phyloP scores from a whole-genome alignment of 768 basidiomycete genomes.

The Tylopilus subfusipes region DNA sequence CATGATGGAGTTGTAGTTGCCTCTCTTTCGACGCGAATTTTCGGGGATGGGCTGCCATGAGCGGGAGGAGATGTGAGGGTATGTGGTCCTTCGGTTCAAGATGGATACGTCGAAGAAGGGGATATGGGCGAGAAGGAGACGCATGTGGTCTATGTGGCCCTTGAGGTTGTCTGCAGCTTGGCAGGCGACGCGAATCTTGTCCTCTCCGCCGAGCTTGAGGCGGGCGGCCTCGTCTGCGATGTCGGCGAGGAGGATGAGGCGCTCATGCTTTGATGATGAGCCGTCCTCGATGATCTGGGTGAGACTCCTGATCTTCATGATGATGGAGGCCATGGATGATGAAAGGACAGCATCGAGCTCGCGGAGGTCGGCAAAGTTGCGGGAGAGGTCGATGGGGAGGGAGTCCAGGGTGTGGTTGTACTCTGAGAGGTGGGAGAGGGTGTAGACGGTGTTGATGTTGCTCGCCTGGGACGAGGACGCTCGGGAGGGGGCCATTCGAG shows the following conservation, averaged over 20 bases:
- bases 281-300: constrained; percentile 72
- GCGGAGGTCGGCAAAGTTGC: constrained; percentile 91
- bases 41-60: constrained; percentile 70
- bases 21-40: constrained; percentile 59
- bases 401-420: constrained; percentile 92
- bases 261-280: constrained; percentile 57
- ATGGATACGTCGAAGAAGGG: constrained; percentile 59
- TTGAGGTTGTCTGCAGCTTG: constrained; percentile 87
- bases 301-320: constrained; percentile 71
- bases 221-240: constrained; percentile 92
- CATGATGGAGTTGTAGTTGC: constrained; percentile 53
- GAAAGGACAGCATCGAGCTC: constrained; percentile 98
- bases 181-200: constrained; percentile 95
- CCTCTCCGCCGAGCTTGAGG: constrained; percentile 92
- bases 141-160: constrained; percentile 57
- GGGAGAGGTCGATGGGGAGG: constrained; percentile 90
- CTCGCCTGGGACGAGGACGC: constrained; percentile 26
- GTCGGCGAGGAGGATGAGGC: constrained; percentile 83
- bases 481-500: constrained; percentile 37
- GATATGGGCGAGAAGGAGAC: constrained; percentile 55
- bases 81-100: constrained; percentile 62
- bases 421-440: constrained; percentile 70
- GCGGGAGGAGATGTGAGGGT: constrained; percentile 70
- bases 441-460: constrained; percentile 48
- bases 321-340: constrained; percentile 78